A percentile compares a stretch with the other conserved stretches of the same genome.
phyloP scores from a whole-genome alignment of 768 basidiomycete genomes.

The Trametes cubensis region DNA sequence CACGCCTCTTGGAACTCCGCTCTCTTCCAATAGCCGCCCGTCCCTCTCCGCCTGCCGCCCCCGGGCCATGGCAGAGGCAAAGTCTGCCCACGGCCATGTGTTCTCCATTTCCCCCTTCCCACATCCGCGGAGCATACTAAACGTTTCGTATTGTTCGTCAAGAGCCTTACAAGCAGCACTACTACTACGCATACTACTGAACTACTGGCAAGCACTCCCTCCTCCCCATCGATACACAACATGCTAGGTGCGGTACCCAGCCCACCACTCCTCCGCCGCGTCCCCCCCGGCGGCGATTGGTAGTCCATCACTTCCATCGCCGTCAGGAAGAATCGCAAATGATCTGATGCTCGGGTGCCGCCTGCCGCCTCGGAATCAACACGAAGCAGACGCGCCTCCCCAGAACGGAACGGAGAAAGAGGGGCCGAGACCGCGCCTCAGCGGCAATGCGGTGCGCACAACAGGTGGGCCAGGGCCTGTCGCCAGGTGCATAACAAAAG shows the following conservation, averaged over 20 bases:
- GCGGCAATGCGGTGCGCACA: not conserved
- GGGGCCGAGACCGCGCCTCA: conserved; percentile 15
- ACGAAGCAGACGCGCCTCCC: conserved; percentile 23
- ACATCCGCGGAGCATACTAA: not conserved
- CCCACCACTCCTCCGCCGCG: not conserved
- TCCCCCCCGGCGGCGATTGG: conserved; percentile 25
- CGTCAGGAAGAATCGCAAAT: conserved; percentile 18
- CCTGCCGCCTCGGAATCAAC: conserved; percentile 21
- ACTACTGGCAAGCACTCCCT: not conserved
- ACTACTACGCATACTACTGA: conserved; percentile 7
- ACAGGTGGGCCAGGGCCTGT: conserved; percentile 2
- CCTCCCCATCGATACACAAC: not conserved
- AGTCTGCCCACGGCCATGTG: not conserved
- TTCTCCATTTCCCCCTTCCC: not conserved
- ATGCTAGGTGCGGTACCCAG: too few relatives aligned
- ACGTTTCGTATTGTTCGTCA: conserved; percentile 10
- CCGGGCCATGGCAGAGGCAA: not conserved
- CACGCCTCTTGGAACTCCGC: conserved; percentile 31
- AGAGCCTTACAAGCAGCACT: not conserved
- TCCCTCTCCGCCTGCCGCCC: not conserved
- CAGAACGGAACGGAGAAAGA: not conserved
- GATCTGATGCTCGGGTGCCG: conserved; percentile 23
- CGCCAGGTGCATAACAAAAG: conserved; percentile 12
- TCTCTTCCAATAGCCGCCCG: conserved; percentile 31
- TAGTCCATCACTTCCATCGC: conserved; percentile 23